phyloP scores from a whole-genome alignment of 805 yeast genomes.

The Torulaspora quercuum region DNA sequence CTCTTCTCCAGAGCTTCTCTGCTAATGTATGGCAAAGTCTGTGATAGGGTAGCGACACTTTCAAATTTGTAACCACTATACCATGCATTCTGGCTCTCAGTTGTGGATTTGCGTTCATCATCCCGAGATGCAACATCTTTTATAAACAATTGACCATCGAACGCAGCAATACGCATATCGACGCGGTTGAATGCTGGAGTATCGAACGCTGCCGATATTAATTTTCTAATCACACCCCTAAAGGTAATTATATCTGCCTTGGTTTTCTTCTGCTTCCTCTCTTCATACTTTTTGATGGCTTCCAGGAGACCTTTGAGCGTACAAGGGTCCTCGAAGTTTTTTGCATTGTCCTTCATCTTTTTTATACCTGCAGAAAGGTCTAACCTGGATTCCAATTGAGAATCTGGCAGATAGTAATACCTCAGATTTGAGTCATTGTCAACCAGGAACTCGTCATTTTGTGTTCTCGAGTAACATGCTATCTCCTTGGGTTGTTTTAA shows the following conservation, averaged over 20 bases:
- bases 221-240: conserved; percentile 72
- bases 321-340: conserved; percentile 46
- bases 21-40: conserved; percentile 69
- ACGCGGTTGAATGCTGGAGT: conserved; percentile 49
- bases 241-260: conserved; percentile 70
- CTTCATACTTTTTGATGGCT: conserved; percentile 57
- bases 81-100: conserved; percentile 42
- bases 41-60: conserved; percentile 63
- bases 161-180: conserved; percentile 59
- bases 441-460: conserved; percentile 47
- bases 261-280: conserved; percentile 40
- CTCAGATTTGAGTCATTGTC: conserved; percentile 53
- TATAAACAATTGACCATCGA: conserved; percentile 72
- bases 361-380: conserved; percentile 65
- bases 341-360: conserved; percentile 51
- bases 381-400: conserved; percentile 54
- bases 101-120: conserved; percentile 26
- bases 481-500: conserved; percentile 85
- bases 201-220: conserved; percentile 56
- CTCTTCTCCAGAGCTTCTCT: conserved; percentile 69
- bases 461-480: conserved; percentile 58
- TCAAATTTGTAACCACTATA: conserved; percentile 87
- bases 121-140: conserved; percentile 41
- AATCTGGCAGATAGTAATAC: conserved; percentile 81
- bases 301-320: conserved; percentile 51